Evolutionary conservation across 2,329 filamentous ascomycete species (phyloP).

Genomic region (Epichloe aotearoae): DNA sequence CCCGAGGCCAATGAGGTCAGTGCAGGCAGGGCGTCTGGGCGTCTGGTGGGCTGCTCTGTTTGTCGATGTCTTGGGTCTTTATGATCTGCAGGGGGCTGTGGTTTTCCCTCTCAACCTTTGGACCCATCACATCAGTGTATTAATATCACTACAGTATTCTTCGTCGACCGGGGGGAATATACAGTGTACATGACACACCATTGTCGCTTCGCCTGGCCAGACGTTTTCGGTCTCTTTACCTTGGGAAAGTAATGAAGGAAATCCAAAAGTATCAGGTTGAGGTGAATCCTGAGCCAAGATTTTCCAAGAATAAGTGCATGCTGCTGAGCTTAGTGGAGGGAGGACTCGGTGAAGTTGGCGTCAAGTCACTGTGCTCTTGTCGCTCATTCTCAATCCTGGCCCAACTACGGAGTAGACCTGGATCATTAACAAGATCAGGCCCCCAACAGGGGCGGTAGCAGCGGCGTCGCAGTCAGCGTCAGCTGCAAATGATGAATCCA

Average conservation of each 20-base stretch:
- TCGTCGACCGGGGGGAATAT: background rate
- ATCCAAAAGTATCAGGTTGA: background rate
- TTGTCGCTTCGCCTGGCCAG: background rate
- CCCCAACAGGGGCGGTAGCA: background rate
- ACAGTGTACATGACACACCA: background rate
- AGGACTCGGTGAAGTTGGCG: background rate
- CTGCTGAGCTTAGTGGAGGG: background rate
- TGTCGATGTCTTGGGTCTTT: slow-evolving; percentile 1
- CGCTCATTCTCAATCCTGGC: background rate
- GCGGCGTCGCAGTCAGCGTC: background rate
- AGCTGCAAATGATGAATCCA: background rate
- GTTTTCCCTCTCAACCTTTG: no score
- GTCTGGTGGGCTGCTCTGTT: background rate
- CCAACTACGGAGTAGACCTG: background rate
- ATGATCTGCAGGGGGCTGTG: background rate
- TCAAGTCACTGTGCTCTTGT: background rate
- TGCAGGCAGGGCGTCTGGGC: background rate
- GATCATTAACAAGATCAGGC: background rate
- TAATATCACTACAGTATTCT: background rate
- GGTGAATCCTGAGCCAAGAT: background rate
- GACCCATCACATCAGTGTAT: background rate
- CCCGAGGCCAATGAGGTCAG: background rate
- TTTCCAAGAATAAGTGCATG: background rate
- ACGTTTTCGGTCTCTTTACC: background rate
- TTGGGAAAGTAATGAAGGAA: background rate